Base-by-base conservation (phyloP, 345 rosid species). In the Bruguiera gymnorhiza region DNA sequence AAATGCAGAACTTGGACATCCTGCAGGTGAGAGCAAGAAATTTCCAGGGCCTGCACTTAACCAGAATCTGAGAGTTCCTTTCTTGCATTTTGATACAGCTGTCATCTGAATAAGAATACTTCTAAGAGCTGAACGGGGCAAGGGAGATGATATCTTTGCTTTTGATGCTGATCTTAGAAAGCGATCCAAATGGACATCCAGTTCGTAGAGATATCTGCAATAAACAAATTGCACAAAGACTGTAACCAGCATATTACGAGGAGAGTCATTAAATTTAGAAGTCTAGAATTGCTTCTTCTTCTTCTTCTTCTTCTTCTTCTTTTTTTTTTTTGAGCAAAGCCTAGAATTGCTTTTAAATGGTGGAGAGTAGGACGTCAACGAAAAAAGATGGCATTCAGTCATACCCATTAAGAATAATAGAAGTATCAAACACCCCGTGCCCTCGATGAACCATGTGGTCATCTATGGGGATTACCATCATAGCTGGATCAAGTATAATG, bases 381-480 rank as follows among this genome's bases (percentile, higher is more conserved):
- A 21, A 61, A 43, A 46, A 62, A 30, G 6, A 52, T 3, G 31
- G 62, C 2, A 34, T 10, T 30, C 31, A 56, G 34, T 43, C 80
- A 36, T 83, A 88, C 91, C 91, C 89, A 55, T 88, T 85, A 32
- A 85, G 65, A 61, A 88, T 76, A 48, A 82, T 80, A 24, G 91
- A 78, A n/a, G 94, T 86, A 76, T 88, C 94, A 36, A 88, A 88
- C 70, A 88, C 91, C 1, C 89, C 89, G 48, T 86, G 94, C 5
- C 94, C 89, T 60, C 89, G 80, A 69, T 88, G 94, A 71, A 86
- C 94, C 89, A 85, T 88, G 78, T 88, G 94, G 81, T 86, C 94
- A 37, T 88, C 94, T 19, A 88, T 82, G 11, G 91, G 91, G 62
- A 88, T 81, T 24, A 85, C 83, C 91, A 88, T 86, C 88, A 86